These are phyloP conservation scores for Venturia asperata DNA, from an alignment of 2,329 filamentous ascomycete species.

Conservation along the genomic window DNA sequence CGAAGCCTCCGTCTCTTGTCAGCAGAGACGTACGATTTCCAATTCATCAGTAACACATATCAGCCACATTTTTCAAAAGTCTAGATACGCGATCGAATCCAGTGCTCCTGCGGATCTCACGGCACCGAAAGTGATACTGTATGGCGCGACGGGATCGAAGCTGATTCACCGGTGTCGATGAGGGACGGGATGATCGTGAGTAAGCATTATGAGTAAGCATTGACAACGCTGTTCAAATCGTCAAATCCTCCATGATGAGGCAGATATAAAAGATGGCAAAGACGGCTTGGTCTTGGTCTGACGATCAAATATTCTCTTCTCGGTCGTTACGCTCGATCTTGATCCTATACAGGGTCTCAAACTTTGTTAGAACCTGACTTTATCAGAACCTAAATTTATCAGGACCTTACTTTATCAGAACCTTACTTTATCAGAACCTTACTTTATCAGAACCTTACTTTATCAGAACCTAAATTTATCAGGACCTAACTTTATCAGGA, in stretches of 20 bases:
- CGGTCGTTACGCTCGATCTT: background rate
- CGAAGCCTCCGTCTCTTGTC: no score
- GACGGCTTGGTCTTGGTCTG: background rate
- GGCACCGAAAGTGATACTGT: background rate
- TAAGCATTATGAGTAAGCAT: conserved; percentile 10
- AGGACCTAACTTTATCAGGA: no score
- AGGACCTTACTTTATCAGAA: no score
- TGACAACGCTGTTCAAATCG: background rate
- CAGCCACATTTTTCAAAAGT: no score
- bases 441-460: no score
- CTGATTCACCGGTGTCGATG: conserved; percentile 3
- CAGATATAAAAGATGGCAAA: background rate
- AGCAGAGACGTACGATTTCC: no score
- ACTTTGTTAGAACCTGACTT: no score
- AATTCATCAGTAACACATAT: background rate
- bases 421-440: no score
- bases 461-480: no score
- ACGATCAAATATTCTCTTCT: background rate
- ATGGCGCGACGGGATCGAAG: background rate
- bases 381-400: no score
- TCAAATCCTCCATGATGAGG: background rate
- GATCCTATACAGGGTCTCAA: background rate
- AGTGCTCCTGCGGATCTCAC: background rate
- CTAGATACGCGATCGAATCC: no score
- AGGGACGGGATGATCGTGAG: background rate